phyloP scores from a whole-genome alignment of 768 basidiomycete species.

The Lentinus brumalis region DNA sequence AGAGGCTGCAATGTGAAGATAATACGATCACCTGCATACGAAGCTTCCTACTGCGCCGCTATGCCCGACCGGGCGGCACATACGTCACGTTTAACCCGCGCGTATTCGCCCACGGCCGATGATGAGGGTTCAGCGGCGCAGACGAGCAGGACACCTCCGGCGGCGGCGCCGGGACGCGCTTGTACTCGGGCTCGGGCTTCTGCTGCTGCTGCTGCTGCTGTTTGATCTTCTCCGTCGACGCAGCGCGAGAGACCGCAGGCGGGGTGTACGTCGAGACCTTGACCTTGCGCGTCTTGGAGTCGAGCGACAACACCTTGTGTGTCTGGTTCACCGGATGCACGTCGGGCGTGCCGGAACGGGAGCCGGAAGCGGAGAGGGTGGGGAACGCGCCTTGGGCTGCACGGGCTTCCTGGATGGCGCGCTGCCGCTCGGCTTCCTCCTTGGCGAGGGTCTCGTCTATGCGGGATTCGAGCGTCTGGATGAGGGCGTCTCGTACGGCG shows the following conservation, averaged over 20 bases:
- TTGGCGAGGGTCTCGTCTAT: slow-evolving; percentile 44
- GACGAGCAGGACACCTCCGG: slow-evolving; percentile 29
- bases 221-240: slow-evolving; percentile 28
- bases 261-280: slow-evolving; percentile 54
- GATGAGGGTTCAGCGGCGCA: slow-evolving; percentile 9
- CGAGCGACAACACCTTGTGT: slow-evolving; percentile 63
- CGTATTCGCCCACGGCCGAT: slow-evolving; percentile 22
- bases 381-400: slow-evolving; percentile 65
- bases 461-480: slow-evolving; percentile 46
- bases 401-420: slow-evolving; percentile 48
- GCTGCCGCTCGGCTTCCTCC: slow-evolving; percentile 53
- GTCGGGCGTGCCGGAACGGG: slow-evolving; percentile 8
- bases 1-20: neutral
- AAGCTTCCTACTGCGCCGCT: neutral
- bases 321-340: slow-evolving; percentile 40
- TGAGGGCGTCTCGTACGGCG: slow-evolving; percentile 37
- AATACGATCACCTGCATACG: neutral
- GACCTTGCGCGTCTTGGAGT: slow-evolving; percentile 51
- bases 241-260: slow-evolving; percentile 35
- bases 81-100: slow-evolving; percentile 18
- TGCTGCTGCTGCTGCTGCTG: slow-evolving; percentile 24
- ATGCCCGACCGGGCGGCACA: slow-evolving; percentile 11
- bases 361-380: slow-evolving; percentile 37
- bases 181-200: slow-evolving; percentile 37
- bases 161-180: slow-evolving; percentile 43